Evolutionary conservation across 768 basidiomycete species (phyloP).

Genomic region (Boletus edulis): DNA sequence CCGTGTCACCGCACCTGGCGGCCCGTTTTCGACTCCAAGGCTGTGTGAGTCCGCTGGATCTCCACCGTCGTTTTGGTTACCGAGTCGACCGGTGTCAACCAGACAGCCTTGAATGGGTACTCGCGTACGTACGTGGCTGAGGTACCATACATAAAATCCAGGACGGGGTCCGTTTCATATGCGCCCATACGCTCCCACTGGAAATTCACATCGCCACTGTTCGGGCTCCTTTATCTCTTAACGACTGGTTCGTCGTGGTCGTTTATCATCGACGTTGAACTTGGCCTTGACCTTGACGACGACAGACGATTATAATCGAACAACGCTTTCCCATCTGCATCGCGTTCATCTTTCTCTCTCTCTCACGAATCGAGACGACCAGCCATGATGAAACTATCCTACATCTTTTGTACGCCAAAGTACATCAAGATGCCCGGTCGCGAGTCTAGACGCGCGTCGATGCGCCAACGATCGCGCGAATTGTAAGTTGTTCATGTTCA

Average conservation of each 20-base stretch:
- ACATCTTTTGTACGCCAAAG: constrained; percentile 52
- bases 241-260: background rate
- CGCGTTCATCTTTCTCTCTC: background rate
- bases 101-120: background rate
- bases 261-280: background rate
- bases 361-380: background rate
- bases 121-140: constrained; percentile 4
- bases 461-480: constrained; percentile 25
- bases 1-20: background rate
- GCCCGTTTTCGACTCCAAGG: background rate
- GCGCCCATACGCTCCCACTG: constrained; percentile 9
- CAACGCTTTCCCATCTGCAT: no score
- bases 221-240: background rate
- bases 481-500: constrained; percentile 17
- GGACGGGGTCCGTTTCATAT: constrained; percentile 1
- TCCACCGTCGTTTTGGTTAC: constrained; percentile 12
- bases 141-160: background rate
- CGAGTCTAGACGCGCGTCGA: constrained; percentile 25
- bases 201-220: background rate
- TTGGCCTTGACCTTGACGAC: background rate
- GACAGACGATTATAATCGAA: background rate
- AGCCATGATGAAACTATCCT: constrained; percentile 44
- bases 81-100: background rate
- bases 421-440: constrained; percentile 51
- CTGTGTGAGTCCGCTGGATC: constrained; percentile 6